Conservation (phyloP, 331 rosid species). For the Malus hybrid region DNA sequence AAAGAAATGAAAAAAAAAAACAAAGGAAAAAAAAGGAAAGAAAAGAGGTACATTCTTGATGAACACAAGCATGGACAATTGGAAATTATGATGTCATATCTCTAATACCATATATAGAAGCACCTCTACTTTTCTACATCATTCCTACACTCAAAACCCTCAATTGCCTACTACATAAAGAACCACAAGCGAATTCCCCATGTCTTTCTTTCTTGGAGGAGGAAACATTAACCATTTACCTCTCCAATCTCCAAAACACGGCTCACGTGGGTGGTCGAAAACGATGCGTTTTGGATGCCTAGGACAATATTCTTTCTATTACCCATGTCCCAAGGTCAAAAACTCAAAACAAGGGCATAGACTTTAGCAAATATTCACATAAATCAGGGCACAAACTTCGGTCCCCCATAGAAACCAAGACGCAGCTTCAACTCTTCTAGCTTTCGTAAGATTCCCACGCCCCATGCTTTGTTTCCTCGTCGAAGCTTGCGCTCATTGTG, state of each 20-base stretch:
- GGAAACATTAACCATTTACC: not conserved
- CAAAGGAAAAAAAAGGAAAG: too few relatives aligned
- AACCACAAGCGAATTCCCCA: not conserved
- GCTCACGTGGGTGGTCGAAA: constrained; percentile 8
- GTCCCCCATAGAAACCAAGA: constrained; percentile 13
- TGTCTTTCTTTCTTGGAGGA: constrained; percentile 4
- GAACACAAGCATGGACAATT: too few relatives aligned
- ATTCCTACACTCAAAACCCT: not conserved
- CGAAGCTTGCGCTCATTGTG: constrained; percentile 27
- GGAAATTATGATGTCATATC: not conserved
- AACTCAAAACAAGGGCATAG: constrained; percentile 16
- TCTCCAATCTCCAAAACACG: constrained; percentile 7
- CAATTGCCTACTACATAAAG: not conserved
- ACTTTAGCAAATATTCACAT: constrained; percentile 10
- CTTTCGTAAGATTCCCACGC: constrained; percentile 16
- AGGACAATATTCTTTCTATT: constrained; percentile 9
- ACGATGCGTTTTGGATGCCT: not conserved
- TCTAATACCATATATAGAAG: not conserved
- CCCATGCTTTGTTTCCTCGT: constrained; percentile 4
- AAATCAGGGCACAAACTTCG: constrained; percentile 8
- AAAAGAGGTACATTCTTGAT: too few relatives aligned
- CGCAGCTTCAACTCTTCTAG: constrained; percentile 8
- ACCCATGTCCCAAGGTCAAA: constrained; percentile 13
- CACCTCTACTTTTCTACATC: not conserved
- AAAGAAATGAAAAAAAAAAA: too few relatives aligned